phyloP scores from a whole-genome alignment of 305 asterid genomes.

The Vinca major region DNA sequence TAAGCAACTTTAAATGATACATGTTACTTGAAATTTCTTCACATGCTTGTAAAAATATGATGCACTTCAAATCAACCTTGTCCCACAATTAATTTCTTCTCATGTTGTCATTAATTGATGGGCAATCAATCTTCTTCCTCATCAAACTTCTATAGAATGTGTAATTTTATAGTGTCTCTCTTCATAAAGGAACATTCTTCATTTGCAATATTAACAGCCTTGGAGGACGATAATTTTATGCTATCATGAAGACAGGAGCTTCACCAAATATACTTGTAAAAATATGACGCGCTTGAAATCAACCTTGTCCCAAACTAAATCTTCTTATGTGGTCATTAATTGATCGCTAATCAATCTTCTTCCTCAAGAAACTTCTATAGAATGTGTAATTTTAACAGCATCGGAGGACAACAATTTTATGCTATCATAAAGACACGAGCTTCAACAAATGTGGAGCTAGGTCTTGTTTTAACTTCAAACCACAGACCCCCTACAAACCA shows the following conservation, averaged over 20 bases:
- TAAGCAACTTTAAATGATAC: constrained; percentile 25
- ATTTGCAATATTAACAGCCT: constrained; percentile 26
- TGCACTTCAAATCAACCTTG: constrained; percentile 22
- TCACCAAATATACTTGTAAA: constrained; percentile 11
- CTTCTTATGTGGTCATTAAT: constrained; percentile 22
- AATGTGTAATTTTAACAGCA: constrained; percentile 22
- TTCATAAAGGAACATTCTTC: constrained; percentile 22
- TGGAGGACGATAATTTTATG: constrained; percentile 19
- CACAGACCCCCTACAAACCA: constrained; percentile 31
- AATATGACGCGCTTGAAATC: constrained; percentile 19
- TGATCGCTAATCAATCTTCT: constrained; percentile 20
- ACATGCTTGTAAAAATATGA: constrained; percentile 22
- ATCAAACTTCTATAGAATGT: constrained; percentile 21
- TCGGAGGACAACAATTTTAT: constrained; percentile 17
- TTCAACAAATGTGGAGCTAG: constrained; percentile 27
- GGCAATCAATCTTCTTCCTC: constrained; percentile 21
- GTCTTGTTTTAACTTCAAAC: constrained; percentile 33
- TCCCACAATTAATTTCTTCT: constrained; percentile 22
- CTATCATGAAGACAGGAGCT: constrained; percentile 20
- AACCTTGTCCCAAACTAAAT: constrained; percentile 19
- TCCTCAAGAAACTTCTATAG: constrained; percentile 23
- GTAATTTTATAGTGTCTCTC: constrained; percentile 19
- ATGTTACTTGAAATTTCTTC: constrained; percentile 24
- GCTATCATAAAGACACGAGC: constrained; percentile 20
- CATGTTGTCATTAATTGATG: constrained; percentile 22